A percentile compares a stretch with the other conserved stretches of the same genome.
Conservation (phyloP, 148 eudicot species). For the Dianthus caryophyllus region DNA sequence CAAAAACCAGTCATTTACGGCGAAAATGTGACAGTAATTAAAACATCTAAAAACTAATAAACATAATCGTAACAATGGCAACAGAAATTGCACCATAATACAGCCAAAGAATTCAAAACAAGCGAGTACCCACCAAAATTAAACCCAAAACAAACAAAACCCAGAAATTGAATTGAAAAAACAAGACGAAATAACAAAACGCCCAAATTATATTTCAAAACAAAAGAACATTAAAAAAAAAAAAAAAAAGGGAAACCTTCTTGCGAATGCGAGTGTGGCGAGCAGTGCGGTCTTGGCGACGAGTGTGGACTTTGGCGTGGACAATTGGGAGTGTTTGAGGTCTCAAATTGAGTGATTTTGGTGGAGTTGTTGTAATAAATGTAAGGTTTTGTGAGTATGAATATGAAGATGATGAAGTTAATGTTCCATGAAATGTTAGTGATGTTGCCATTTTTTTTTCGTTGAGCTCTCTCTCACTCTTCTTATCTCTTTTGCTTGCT, state of each 20-base stretch:
- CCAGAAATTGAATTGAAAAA: background rate
- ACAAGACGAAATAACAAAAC: background rate
- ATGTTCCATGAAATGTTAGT: slow-evolving; percentile 25
- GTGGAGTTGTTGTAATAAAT: slow-evolving; percentile 17
- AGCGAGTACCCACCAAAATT: slow-evolving; percentile 1
- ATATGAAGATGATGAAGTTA: slow-evolving; percentile 18
- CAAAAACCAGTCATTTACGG: too few species aligned
- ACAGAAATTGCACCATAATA: background rate
- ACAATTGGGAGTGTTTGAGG: slow-evolving; percentile 30
- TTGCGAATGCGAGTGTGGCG: slow-evolving; percentile 57
- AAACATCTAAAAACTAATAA: too few species aligned
- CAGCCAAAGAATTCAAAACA: background rate
- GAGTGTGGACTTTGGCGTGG: slow-evolving; percentile 40
- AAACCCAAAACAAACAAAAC: background rate
- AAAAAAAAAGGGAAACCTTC: slow-evolving; percentile 35
- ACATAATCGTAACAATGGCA: too few species aligned
- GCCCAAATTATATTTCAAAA: too few species aligned
- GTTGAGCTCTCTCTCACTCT: too few species aligned
- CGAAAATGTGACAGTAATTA: too few species aligned
- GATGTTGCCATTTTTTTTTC: slow-evolving; percentile 32
- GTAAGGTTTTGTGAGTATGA: background rate
- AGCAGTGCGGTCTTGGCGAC: slow-evolving; percentile 53
- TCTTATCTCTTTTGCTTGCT: too few species aligned
- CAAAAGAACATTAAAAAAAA: too few species aligned
- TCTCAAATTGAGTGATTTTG: slow-evolving; percentile 26